These are phyloP conservation scores for Monosporozyma servazzii DNA, from an alignment of 805 yeast genomes.

Conservation along the genomic window DNA sequence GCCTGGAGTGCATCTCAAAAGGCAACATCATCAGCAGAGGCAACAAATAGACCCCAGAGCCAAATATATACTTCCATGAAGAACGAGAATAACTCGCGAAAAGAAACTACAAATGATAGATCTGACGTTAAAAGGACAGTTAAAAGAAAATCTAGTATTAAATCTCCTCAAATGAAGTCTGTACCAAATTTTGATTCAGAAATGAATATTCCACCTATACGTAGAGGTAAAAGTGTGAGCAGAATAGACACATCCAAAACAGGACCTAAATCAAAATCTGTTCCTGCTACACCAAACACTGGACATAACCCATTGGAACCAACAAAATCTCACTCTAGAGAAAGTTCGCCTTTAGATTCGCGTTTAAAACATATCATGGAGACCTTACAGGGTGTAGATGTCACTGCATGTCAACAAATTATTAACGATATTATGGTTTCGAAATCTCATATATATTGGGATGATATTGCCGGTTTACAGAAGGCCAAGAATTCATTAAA, in stretches of 20 bases:
- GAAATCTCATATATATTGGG: conserved; percentile 94
- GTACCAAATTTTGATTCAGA: neutral
- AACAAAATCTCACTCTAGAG: neutral
- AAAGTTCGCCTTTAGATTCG: neutral
- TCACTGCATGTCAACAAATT: conserved; percentile 70
- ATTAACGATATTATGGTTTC: conserved; percentile 80
- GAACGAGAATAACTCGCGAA: neutral
- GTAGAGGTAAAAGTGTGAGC: neutral
- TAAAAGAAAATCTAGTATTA: neutral
- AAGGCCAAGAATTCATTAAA: conserved; percentile 80
- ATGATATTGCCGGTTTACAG: conserved; percentile 88
- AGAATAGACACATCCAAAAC: neutral
- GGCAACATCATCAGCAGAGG: neutral
- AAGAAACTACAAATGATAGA: neutral
- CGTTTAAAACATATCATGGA: conserved; percentile 16
- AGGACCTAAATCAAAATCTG: neutral
- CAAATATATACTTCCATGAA: neutral
- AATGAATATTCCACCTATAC: neutral
- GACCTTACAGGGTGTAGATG: conserved; percentile 58
- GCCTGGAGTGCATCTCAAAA: conserved; percentile 7
- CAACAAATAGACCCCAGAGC: neutral
- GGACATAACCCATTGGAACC: too few relatives aligned
- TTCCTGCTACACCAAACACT: neutral
- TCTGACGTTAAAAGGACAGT: neutral
- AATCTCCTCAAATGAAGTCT: neutral